Base-by-base conservation (phyloP, 345 rosid species). In the Salix caprea region DNA sequence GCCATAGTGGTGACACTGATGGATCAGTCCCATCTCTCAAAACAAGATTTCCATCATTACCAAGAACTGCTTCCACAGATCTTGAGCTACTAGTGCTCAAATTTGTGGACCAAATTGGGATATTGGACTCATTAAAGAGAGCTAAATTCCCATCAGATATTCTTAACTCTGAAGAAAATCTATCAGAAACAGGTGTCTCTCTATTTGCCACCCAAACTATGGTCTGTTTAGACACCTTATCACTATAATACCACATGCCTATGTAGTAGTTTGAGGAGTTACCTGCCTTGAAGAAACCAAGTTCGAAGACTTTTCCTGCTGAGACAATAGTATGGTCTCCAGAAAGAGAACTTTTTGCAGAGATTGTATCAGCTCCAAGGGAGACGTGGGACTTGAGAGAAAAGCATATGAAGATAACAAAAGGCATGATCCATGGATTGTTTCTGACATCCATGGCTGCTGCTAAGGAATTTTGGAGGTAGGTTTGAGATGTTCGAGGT, bases 141-240 rank as follows among this genome's bases (percentile, higher is more conserved):
- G 90, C 87, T n/a, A 94, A 85, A 76, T 94, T 89, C n/a, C 94
- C 96, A 50, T 76, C 46, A 23, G 86, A 87, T 64, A 94, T 84
- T 80, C 78, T 88, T 69, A 94, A 82, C 44, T 77, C 78, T 0
- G 94, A 84, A 16, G 88, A 79, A 71, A 3, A 39, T 23, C 67
- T 84, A 72, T 90, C 84, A 24, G 79, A 74, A 76, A 92, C 80
- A 5, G 96, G 92, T n/a, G 39, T 76, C 40, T 85, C 90, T 70
- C 96, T 86, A 71, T 92, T 94, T 61, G 98, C 97, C 10, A 92
- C 93, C 98, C 97, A 92, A 36, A 91, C 88, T 1, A 80, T 0
- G 50, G 91, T 89, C 67, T 0, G 84, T n/a, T 1, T 0, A 65
- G 88, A 68, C 36, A 92, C 75, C 40, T 79, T 64, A 2, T 71